These are phyloP conservation scores for Oryza meridionalis DNA, from an alignment of 176 grass and related monocot genomes.

Conservation along the genomic window DNA sequence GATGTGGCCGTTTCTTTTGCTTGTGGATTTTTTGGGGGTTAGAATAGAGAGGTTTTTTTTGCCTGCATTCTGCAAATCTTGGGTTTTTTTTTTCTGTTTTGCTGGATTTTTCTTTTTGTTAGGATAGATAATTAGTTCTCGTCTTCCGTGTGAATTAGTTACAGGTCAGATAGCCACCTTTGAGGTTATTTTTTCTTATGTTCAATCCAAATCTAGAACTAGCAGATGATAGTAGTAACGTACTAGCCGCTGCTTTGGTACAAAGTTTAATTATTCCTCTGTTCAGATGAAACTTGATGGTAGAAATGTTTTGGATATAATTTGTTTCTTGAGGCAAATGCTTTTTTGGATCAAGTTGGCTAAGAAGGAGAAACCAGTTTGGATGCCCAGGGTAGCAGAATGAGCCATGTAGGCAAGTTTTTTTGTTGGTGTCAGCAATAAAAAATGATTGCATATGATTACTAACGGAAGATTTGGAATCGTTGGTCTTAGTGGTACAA, in stretches of 20 bases:
- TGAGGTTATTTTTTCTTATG: neutral
- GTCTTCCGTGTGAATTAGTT: slow-evolving; percentile 12
- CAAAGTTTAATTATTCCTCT: neutral
- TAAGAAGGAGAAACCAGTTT: neutral
- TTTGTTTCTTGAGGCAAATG: slow-evolving; percentile 7
- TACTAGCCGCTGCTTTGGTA: neutral
- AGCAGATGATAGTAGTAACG: neutral
- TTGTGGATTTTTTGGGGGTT: neutral
- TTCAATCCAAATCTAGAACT: neutral
- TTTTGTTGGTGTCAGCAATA: slow-evolving; percentile 3
- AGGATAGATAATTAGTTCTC: neutral
- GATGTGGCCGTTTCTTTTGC: neutral
- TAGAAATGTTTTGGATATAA: neutral
- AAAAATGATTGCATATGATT: neutral
- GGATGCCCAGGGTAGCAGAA: neutral
- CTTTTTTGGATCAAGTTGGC: neutral
- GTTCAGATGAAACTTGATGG: neutral
- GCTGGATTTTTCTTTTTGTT: neutral
- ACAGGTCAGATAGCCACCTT: neutral
- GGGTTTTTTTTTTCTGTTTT: neutral
- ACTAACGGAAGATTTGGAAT: neutral
- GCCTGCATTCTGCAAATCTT: slow-evolving; percentile 36
- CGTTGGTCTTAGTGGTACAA: neutral
- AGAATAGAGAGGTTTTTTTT: neutral
- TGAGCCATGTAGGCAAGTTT: neutral